Conservation (phyloP, 2,329 filamentous ascomycete genomes). For the Aaosphaeria pasadenensis region DNA sequence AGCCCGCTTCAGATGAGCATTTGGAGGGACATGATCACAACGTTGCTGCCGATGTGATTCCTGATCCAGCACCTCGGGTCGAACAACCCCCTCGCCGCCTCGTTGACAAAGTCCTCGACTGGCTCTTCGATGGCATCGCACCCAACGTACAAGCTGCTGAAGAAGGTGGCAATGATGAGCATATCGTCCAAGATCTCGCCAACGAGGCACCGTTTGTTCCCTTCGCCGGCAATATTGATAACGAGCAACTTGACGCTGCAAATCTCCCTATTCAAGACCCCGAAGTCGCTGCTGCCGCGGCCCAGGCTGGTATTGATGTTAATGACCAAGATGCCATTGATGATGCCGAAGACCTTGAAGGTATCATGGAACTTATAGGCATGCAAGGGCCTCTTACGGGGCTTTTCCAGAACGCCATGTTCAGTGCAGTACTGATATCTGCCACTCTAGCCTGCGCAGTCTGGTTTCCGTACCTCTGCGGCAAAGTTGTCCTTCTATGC, state of each 20-base stretch:
- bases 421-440: constrained; percentile 83
- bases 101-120: constrained; percentile 39
- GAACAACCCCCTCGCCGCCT: constrained; percentile 11
- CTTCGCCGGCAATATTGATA: constrained; percentile 37
- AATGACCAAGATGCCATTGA: constrained; percentile 70
- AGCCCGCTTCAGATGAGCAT: neutral
- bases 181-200: constrained; percentile 57
- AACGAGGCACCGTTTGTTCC: constrained; percentile 61
- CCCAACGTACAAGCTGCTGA: constrained; percentile 21
- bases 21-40: neutral
- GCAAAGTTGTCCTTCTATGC: constrained; percentile 77
- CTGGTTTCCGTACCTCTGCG: constrained; percentile 88
- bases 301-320: constrained; percentile 65
- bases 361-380: constrained; percentile 91
- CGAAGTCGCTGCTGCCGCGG: constrained; percentile 63
- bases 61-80: constrained; percentile 6
- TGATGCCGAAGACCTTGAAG: constrained; percentile 89
- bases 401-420: constrained; percentile 90
- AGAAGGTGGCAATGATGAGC: constrained; percentile 52
- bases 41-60: neutral
- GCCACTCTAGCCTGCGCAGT: constrained; percentile 82
- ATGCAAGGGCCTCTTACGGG: constrained; percentile 92
- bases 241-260: constrained; percentile 25
- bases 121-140: constrained; percentile 49
- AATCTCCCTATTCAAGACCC: constrained; percentile 44